phyloP scores from a whole-genome alignment of 2,329 filamentous ascomycete genomes.

The Arthrobotrys pseudoclavata region DNA sequence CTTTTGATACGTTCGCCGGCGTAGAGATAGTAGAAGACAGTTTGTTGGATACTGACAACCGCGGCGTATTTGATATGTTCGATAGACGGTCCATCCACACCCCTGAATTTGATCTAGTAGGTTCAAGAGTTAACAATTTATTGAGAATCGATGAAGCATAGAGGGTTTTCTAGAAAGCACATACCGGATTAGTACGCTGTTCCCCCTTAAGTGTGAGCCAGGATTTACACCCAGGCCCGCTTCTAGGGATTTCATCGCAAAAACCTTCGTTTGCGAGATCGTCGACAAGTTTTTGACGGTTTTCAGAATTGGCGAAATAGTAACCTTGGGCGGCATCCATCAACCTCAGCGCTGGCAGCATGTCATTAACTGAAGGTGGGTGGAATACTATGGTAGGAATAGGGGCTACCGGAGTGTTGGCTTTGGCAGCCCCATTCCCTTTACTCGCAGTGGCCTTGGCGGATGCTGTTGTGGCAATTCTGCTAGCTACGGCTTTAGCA shows the following conservation, averaged over 20 bases:
- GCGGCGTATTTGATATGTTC: conserved; percentile 43
- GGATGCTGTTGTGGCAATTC: background rate
- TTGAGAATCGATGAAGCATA: background rate
- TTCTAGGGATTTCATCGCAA: conserved; percentile 22
- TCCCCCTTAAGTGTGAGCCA: conserved; percentile 42
- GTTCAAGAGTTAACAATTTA: background rate
- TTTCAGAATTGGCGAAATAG: conserved; percentile 32
- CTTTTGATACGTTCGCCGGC: conserved; percentile 33
- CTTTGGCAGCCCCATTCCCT: background rate
- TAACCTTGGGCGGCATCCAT: background rate
- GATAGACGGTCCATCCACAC: conserved; percentile 19
- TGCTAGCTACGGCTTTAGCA: conserved; percentile 2
- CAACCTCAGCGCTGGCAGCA: background rate
- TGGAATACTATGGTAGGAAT: background rate
- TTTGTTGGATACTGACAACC: conserved; percentile 40
- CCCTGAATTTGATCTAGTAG: conserved; percentile 18
- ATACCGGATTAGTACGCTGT: conserved; percentile 24
- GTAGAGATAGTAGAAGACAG: conserved; percentile 43
- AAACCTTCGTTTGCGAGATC: conserved; percentile 25
- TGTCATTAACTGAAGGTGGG: background rate
- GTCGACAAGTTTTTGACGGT: conserved; percentile 28
- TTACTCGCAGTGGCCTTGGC: background rate
- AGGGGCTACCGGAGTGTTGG: background rate
- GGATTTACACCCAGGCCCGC: conserved; percentile 47
- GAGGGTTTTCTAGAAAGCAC: background rate